Conservation (phyloP, 192 early-diverging fungal genomes). For the Linnemannia hyalina region DNA sequence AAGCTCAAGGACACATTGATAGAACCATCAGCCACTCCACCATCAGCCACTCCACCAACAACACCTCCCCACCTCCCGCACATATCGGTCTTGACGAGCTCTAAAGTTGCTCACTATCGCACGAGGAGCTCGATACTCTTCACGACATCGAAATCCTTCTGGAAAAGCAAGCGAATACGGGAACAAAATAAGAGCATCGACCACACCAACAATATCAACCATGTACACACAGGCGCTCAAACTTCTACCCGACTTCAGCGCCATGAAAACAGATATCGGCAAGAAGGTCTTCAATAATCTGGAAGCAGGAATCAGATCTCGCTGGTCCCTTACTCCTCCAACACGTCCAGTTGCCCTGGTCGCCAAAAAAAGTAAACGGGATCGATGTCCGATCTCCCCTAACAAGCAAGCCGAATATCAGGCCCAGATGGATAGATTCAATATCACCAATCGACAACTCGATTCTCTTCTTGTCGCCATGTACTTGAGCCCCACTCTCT, state of each 20-base stretch:
- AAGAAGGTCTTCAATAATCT: background rate
- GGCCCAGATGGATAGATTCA: background rate
- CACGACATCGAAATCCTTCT: background rate
- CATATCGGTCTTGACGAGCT: background rate
- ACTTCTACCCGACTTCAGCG: background rate
- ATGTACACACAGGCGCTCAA: background rate
- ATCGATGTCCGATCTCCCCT: background rate
- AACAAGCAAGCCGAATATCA: background rate
- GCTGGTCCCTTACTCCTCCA: conserved; percentile 1
- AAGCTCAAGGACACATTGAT: background rate
- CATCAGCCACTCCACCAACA: background rate
- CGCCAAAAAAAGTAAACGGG: background rate
- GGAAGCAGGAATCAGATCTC: conserved; percentile 9
- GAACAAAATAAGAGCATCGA: background rate
- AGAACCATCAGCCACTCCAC: background rate
- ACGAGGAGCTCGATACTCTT: background rate
- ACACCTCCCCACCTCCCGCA: background rate
- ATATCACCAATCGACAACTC: conserved; percentile 3
- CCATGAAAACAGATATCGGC: conserved; percentile 1
- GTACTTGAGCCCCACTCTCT: conserved; percentile 7
- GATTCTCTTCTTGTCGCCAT: background rate
- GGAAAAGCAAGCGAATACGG: conserved; percentile 18
- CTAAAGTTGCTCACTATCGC: background rate
- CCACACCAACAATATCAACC: background rate
- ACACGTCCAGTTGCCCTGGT: background rate